A percentile compares a stretch with the other conserved stretches of the same genome.
Evolutionary conservation across 208 protist genomes (phyloP).

Genomic region (Acanthamoeba healyi): DNA sequence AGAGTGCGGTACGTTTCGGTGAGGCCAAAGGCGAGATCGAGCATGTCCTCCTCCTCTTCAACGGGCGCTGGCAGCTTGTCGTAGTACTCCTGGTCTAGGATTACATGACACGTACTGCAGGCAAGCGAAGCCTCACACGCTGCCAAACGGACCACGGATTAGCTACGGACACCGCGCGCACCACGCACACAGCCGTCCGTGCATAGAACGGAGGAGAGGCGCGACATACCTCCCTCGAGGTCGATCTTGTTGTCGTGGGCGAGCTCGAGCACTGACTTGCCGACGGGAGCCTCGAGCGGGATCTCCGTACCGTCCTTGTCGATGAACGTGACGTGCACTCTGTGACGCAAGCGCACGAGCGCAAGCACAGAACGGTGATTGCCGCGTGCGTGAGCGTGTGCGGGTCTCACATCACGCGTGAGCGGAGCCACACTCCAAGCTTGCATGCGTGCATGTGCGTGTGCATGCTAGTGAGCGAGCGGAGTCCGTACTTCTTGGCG

Average conservation of each 20-base stretch:
- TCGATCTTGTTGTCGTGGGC: conserved; percentile 95
- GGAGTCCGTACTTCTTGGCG: not conserved
- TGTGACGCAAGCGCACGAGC: not conserved
- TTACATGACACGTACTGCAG: conserved; percentile 98
- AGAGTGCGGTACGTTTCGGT: conserved; percentile 83
- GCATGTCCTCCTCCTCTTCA: conserved; percentile 94
- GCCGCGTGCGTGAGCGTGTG: too few relatives aligned
- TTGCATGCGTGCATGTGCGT: too few relatives aligned
- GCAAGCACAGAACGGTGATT: not conserved
- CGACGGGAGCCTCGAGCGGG: conserved; percentile 78
- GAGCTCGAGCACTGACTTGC: conserved; percentile 96
- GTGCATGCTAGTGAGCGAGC: too few relatives aligned
- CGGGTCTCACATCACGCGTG: too few relatives aligned
- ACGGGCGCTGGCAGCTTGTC: conserved; percentile 94
- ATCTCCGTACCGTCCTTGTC: conserved; percentile 72
- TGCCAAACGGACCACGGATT: too few relatives aligned
- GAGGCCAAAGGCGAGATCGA: conserved; percentile 86
- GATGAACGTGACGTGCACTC: conserved; percentile 68
- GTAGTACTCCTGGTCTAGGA: conserved; percentile 93
- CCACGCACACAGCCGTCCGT: not conserved
- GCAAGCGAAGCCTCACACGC: conserved; percentile 92
- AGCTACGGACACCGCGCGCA: not conserved
- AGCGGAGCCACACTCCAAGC: not conserved
- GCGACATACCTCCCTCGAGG: conserved; percentile 93
- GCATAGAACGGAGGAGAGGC: not conserved